Base-by-base conservation (phyloP, 345 rosid genomes). In the Mangifera indica region DNA sequence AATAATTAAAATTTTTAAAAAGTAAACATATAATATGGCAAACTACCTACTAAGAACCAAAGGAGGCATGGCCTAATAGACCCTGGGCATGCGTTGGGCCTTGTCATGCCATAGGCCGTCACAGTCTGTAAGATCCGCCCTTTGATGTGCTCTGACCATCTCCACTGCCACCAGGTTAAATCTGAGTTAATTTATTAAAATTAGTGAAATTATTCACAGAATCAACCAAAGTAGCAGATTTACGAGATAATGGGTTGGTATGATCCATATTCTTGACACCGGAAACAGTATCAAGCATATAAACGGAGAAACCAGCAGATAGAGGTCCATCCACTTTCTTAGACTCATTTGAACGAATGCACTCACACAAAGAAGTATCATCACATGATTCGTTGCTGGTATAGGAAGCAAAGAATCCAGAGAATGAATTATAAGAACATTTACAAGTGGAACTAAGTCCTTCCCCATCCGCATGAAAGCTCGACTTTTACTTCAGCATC, bases 351-450 rank as follows among this genome's bases (percentile, higher is more conserved):
- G 97, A 87, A 79, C 85, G 72, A 60, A 81, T 70, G 78, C 94
- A 87, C 81, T 84, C 93, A 63, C 87, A 75, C 59, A 81, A 73
- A 58, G 93, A 95, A 82, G 48, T 77, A 68, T 91, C 91, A 67
- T 93, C 99, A 82, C 92, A 84, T 42, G 89, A 88, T 66, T 85
- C 91, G 71, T 81, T 74, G 55, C 81, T 57, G 13, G 74, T 48
- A 18, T 83, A 74, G 48, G 95, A 79, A 79, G 87, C 62, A 49
- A 93, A 86, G 78, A 89, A 91, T 70, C 97, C 94, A 78, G 99
- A 89, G 75, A 89, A 91, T 54, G 87, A 78, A 63, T 88, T 66
- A 74, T 85, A 82, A 34, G 86, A 78, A 44, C 91, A 86, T 68
- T 83, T 89, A 63, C 84, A 81, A 69, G 74, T 67, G 78, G 83